Percentiles rank a stretch among this genome's conserved stretches.
These are phyloP conservation scores for Metschnikowia kunwiensis DNA, from an alignment of 805 yeast genomes.

Conservation along the genomic window DNA sequence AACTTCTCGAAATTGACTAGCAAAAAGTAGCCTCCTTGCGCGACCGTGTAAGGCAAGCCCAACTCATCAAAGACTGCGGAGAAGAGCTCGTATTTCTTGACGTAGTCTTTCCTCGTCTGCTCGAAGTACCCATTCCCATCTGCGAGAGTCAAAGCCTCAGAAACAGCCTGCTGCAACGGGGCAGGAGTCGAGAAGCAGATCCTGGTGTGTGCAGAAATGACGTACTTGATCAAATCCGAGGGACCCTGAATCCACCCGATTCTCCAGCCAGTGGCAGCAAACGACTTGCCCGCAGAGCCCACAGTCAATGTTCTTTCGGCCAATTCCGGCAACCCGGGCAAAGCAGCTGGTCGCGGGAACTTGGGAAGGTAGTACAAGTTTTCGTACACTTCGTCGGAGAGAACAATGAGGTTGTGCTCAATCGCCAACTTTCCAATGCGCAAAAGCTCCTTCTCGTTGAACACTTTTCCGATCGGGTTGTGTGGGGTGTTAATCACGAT, in stretches of 20 bases:
- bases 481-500: slow-evolving; percentile 92
- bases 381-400: slow-evolving; percentile 96
- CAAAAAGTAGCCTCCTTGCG: slow-evolving; percentile 93
- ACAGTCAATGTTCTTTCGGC: slow-evolving; percentile 79
- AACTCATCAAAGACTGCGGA: slow-evolving; percentile 79
- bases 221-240: slow-evolving; percentile 75
- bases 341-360: slow-evolving; percentile 81
- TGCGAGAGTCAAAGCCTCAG: slow-evolving; percentile 69
- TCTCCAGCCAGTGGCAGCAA: slow-evolving; percentile 99
- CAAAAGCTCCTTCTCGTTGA: slow-evolving; percentile 68
- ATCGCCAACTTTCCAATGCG: slow-evolving; percentile 81
- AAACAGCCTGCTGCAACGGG: slow-evolving; percentile 89
- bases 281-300: slow-evolving; percentile 96
- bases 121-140: slow-evolving; percentile 63
- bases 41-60: slow-evolving; percentile 81
- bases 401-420: slow-evolving; percentile 73
- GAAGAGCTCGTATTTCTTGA: slow-evolving; percentile 68
- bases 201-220: slow-evolving; percentile 86
- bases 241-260: slow-evolving; percentile 94
- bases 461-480: slow-evolving; percentile 92
- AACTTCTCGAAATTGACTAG: slow-evolving; percentile 84
- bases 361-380: slow-evolving; percentile 67
- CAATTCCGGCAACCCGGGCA: slow-evolving; percentile 65
- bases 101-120: slow-evolving; percentile 63
- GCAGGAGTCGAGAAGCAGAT: slow-evolving; percentile 90